These are phyloP conservation scores for Meredithiella fracta DNA, from an alignment of 2,329 filamentous ascomycete species.

Conservation along the genomic window DNA sequence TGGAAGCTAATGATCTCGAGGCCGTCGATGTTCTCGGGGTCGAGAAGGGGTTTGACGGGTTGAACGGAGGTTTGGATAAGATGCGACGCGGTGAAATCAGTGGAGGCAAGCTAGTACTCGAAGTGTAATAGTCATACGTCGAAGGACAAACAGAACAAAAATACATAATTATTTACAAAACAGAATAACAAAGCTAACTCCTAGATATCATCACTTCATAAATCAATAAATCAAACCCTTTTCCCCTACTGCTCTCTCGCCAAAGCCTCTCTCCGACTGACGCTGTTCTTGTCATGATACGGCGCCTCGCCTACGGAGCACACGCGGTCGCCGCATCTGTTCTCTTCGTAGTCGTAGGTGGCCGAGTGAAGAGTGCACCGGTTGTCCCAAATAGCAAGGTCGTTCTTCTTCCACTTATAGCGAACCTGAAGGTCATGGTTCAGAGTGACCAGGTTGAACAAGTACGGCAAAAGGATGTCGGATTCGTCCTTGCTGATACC, in stretches of 20 bases:
- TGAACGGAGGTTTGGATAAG: constrained; percentile 52
- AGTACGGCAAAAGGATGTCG: constrained; percentile 32
- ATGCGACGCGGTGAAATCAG: constrained; percentile 50
- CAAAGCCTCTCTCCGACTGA: constrained; percentile 18
- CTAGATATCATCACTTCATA: background rate
- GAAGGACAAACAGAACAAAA: too few relatives aligned
- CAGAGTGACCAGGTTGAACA: constrained; percentile 31
- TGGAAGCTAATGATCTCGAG: constrained; percentile 35
- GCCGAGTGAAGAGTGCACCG: constrained; percentile 39
- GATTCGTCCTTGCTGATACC: constrained; percentile 38
- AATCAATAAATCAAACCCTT: background rate
- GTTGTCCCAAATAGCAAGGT: constrained; percentile 21
- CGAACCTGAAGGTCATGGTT: constrained; percentile 43
- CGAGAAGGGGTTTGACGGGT: constrained; percentile 43
- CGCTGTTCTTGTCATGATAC: constrained; percentile 35
- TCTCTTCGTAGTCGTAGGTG: constrained; percentile 39
- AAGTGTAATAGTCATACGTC: background rate
- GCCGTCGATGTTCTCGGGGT: constrained; percentile 50
- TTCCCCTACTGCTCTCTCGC: background rate
- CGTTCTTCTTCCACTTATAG: constrained; percentile 36
- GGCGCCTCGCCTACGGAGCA: constrained; percentile 38
- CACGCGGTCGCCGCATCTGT: constrained; percentile 33
- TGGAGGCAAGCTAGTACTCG: constrained; percentile 47
- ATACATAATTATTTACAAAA: too few relatives aligned
- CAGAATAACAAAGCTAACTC: too few relatives aligned